A percentile compares a stretch with the other conserved stretches of the same genome.
phyloP scores from a whole-genome alignment of 495 filamentous ascomycete species.

The Penicillium subrubescens region DNA sequence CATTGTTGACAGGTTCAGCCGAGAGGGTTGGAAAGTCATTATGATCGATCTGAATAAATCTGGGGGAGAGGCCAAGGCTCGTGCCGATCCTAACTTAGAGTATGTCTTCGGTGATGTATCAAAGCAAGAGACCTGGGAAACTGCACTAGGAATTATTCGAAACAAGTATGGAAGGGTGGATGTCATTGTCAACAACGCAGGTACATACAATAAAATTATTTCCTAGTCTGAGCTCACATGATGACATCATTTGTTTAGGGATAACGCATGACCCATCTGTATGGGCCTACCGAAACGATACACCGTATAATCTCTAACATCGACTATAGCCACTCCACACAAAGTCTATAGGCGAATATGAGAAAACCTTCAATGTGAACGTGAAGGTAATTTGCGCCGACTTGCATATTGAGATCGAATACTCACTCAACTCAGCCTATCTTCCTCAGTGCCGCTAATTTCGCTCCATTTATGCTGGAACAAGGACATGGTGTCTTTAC shows the following conservation, averaged over 20 bases:
- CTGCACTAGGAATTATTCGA: slow-evolving; percentile 7
- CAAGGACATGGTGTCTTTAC: slow-evolving; percentile 16
- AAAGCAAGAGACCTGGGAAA: slow-evolving; percentile 10
- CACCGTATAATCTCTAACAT: neutral
- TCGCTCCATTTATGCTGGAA: slow-evolving; percentile 15
- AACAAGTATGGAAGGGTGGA: slow-evolving; percentile 10
- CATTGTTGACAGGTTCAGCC: slow-evolving; percentile 12
- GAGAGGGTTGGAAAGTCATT: slow-evolving; percentile 11
- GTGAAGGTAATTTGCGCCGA: slow-evolving; percentile 4
- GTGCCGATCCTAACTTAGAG: slow-evolving; percentile 1
- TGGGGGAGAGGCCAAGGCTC: slow-evolving; percentile 8
- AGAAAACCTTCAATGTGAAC: slow-evolving; percentile 11
- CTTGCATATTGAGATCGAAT: neutral
- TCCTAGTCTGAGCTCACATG: neutral
- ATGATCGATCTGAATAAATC: slow-evolving; percentile 6
- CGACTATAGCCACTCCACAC: neutral
- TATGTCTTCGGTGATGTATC: slow-evolving; percentile 12
- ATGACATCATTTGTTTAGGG: neutral
- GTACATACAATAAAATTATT: neutral
- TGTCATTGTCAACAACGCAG: slow-evolving; percentile 23
- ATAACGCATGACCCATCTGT: slow-evolving; percentile 8
- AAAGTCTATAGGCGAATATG: slow-evolving; percentile 8
- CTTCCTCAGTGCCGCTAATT: slow-evolving; percentile 6
- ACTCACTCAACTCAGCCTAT: slow-evolving; percentile 3
- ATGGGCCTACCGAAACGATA: neutral